Evolutionary conservation across 73 alveolate genomes (phyloP).

Genomic region (Urostyla sp.): DNA sequence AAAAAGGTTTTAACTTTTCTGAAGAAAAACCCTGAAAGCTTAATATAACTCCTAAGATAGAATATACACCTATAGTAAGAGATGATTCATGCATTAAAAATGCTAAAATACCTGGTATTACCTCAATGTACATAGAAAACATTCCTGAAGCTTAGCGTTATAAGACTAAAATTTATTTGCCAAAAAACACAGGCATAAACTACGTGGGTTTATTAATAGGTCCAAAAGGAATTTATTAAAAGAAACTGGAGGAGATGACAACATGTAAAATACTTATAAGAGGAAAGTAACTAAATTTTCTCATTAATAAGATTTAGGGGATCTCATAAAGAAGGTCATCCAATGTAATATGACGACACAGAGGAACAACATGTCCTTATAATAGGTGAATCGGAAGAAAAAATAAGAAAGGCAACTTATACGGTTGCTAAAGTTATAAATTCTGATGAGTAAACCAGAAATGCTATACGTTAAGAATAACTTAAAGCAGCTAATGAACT

Average conservation of each 20-base stretch:
- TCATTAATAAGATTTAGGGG: too few relatives aligned
- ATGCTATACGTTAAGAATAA: slow-evolving; percentile 83
- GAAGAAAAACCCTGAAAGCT: too few relatives aligned
- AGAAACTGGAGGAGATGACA: slow-evolving; percentile 89
- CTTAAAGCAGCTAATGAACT: slow-evolving; percentile 87
- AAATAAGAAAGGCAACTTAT: slow-evolving; percentile 84
- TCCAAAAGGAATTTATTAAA: slow-evolving; percentile 95
- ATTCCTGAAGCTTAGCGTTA: slow-evolving; percentile 49
- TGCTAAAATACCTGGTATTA: slow-evolving; percentile 30
- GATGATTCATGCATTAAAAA: too few relatives aligned
- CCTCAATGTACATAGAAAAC: background rate
- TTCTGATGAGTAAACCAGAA: slow-evolving; percentile 95
- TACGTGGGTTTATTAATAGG: slow-evolving; percentile 96
- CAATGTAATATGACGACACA: slow-evolving; percentile 92
- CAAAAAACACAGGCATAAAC: slow-evolving; percentile 90
- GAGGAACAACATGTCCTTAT: slow-evolving; percentile 96
- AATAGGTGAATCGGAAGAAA: slow-evolving; percentile 92
- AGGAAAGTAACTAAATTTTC: too few relatives aligned
- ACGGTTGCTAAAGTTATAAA: slow-evolving; percentile 82
- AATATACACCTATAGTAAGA: too few relatives aligned
- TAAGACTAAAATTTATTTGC: slow-evolving; percentile 87
- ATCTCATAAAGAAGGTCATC: slow-evolving; percentile 94
- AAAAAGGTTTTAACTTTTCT: too few relatives aligned
- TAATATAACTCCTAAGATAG: too few relatives aligned
- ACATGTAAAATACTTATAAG: slow-evolving; percentile 91